Conservation (phyloP, 352 stramenopile species). For the Phytophthora parvispora region DNA sequence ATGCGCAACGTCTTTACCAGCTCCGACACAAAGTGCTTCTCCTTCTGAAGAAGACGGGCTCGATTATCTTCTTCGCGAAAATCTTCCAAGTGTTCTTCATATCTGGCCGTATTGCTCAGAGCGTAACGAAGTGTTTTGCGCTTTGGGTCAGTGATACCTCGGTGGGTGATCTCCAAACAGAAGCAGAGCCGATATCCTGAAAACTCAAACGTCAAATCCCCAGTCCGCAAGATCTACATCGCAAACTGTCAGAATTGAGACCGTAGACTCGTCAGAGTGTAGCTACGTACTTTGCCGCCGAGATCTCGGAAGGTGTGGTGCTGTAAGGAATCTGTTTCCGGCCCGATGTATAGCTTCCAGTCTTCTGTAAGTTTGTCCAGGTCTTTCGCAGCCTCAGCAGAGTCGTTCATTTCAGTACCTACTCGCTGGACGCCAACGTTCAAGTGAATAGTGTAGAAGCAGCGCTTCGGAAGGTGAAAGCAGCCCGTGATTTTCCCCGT, state of each 20-base stretch:
- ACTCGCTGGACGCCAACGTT: constrained; percentile 18
- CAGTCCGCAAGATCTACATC: constrained; percentile 37
- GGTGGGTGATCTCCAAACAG: constrained; percentile 56
- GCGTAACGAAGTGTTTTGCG: constrained; percentile 22
- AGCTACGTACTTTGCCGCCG: constrained; percentile 44
- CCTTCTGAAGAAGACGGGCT: constrained; percentile 55
- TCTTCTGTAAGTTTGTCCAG: constrained; percentile 14
- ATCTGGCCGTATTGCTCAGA: constrained; percentile 14
- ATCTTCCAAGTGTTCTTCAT: constrained; percentile 68
- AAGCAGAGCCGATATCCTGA: constrained; percentile 67
- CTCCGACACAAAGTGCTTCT: constrained; percentile 78
- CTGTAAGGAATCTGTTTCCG: constrained; percentile 71
- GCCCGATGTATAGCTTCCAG: constrained; percentile 59
- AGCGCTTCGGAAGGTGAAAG: constrained; percentile 65
- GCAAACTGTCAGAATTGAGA: neutral
- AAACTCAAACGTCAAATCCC: constrained; percentile 61
- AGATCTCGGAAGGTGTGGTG: constrained; percentile 52
- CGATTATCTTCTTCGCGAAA: constrained; percentile 75
- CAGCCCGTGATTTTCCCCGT: constrained; percentile 39
- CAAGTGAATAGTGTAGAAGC: constrained; percentile 58
- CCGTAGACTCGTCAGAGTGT: neutral
- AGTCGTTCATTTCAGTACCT: neutral
- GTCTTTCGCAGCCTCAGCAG: neutral
- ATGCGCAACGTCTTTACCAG: constrained; percentile 78
- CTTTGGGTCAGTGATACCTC: constrained; percentile 4